A percentile compares a stretch with the other conserved stretches of the same genome.
Conservation (phyloP, 1,139 yeast genomes). For the Scheffersomyces illinoinensis region DNA sequence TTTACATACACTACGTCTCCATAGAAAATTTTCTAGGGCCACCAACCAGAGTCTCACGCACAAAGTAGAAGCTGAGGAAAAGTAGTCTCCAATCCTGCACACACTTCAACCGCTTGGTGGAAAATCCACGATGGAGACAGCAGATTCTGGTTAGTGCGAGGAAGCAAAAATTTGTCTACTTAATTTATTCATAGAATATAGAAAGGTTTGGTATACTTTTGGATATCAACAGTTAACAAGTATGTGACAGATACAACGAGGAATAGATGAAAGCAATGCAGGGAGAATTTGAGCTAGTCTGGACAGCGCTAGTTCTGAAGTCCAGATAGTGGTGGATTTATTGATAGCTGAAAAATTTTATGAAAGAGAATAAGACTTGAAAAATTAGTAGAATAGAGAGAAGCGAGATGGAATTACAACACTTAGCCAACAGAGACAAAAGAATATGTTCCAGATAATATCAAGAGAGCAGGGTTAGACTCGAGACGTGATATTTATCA, state of each 20-base stretch:
- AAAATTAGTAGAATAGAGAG: neutral
- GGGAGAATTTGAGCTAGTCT: neutral
- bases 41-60: neutral
- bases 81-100: conserved; percentile 8
- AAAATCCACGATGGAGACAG: neutral
- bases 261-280: neutral
- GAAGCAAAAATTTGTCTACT: conserved; percentile 5
- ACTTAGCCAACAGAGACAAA: too few relatives aligned
- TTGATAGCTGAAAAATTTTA: neutral
- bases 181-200: conserved; percentile 12
- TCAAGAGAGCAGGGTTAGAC: neutral
- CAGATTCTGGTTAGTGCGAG: conserved; percentile 1
- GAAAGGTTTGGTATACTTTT: conserved; percentile 11
- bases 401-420: neutral
- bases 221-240: conserved; percentile 16
- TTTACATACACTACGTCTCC: neutral
- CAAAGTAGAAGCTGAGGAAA: neutral
- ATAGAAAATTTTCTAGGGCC: neutral
- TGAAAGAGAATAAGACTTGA: neutral
- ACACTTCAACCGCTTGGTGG: conserved; percentile 4
- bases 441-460: neutral
- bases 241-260: conserved; percentile 10
- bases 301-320: neutral
- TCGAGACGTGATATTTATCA: neutral
- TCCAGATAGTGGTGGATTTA: neutral